A percentile compares a stretch with the other conserved stretches of the same genome.
phyloP scores from a whole-genome alignment of 179 eudicot species.

The Pouteria campechiana region DNA sequence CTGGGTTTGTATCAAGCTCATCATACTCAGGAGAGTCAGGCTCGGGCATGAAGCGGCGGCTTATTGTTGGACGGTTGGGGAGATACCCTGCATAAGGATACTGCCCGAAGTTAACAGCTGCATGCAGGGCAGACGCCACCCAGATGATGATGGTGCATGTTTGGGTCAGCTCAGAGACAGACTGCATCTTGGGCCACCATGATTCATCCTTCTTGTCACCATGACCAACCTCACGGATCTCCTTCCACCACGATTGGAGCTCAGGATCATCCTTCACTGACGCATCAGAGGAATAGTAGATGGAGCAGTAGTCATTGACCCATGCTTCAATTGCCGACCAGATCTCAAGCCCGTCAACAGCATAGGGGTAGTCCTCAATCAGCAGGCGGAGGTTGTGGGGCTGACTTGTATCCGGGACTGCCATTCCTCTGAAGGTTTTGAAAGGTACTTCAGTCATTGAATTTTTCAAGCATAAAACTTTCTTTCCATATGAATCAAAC shows the following conservation, averaged over 20 bases:
- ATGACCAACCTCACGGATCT: conserved; percentile 58
- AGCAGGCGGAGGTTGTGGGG: conserved; percentile 45
- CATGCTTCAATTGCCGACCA: conserved; percentile 73
- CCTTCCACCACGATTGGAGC: conserved; percentile 75
- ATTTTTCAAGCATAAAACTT: not conserved
- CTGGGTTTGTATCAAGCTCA: conserved; percentile 40
- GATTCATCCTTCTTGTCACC: conserved; percentile 65
- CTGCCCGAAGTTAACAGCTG: conserved; percentile 70
- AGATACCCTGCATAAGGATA: conserved; percentile 70
- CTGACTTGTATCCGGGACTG: conserved; percentile 37
- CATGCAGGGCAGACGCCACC: conserved; percentile 78
- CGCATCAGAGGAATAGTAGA: conserved; percentile 42
- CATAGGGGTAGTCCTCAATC: conserved; percentile 84
- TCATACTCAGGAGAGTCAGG: conserved; percentile 38
- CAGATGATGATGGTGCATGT: conserved; percentile 67
- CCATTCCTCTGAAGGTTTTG: conserved; percentile 55
- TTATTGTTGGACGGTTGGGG: conserved; percentile 61
- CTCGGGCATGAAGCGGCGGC: conserved; percentile 53
- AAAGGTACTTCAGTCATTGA: not conserved
- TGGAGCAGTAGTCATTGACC: conserved; percentile 54
- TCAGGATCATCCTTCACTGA: conserved; percentile 34
- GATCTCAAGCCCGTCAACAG: conserved; percentile 78
- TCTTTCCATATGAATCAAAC: no score
- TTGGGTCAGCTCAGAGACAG: conserved; percentile 29
- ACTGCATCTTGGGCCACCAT: conserved; percentile 82